Evolutionary conservation across 1,139 yeast genomes (phyloP).

Genomic region (Saccharomycopsis hybrid): DNA sequence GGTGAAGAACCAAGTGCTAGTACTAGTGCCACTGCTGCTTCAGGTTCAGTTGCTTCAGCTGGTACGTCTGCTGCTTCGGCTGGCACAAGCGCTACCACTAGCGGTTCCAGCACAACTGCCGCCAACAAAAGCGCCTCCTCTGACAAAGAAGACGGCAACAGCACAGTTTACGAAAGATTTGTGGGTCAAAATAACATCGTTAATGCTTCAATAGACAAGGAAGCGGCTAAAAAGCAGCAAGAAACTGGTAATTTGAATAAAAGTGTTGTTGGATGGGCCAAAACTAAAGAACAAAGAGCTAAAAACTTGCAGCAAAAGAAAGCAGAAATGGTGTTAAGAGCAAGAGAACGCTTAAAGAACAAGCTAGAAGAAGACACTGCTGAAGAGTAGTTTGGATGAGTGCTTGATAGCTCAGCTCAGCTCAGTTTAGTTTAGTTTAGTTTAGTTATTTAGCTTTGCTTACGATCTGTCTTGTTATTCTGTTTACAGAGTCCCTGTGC

Average conservation of each 20-base stretch:
- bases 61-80: too few species aligned
- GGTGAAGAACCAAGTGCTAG: constrained; percentile 27
- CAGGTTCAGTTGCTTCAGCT: neutral
- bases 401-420: too few species aligned
- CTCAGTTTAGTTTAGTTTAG: too few species aligned
- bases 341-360: constrained; percentile 38
- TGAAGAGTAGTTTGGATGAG: too few species aligned
- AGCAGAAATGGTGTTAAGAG: constrained; percentile 43
- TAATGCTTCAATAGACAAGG: neutral
- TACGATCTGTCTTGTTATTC: too few species aligned
- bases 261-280: constrained; percentile 30
- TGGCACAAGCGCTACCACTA: neutral
- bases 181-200: neutral
- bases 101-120: neutral
- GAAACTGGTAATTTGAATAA: constrained; percentile 2
- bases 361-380: constrained; percentile 21
- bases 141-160: neutral
- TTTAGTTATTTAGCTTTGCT: too few species aligned
- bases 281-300: constrained; percentile 34
- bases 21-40: constrained; percentile 19
- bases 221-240: too few species aligned
- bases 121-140: neutral
- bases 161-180: constrained; percentile 18
- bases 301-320: constrained; percentile 40
- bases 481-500: too few species aligned